These are phyloP conservation scores for Colletotrichum tabaci DNA, from an alignment of 2,329 filamentous ascomycete genomes.

Conservation along the genomic window DNA sequence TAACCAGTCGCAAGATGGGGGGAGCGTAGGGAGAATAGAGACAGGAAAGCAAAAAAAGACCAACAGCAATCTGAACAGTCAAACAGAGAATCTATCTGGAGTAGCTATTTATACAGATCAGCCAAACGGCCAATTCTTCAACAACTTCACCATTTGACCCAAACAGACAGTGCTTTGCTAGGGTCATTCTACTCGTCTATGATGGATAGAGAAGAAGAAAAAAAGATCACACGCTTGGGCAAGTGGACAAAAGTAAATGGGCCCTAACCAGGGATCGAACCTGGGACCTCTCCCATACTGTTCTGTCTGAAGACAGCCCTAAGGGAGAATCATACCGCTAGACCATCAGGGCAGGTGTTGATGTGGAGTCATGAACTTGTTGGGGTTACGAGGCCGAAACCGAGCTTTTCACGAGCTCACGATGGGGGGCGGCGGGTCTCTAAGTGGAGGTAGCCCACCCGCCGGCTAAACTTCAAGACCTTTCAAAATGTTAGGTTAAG, in stretches of 20 bases:
- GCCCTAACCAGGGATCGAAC: slow-evolving; percentile 39
- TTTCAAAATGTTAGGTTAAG: neutral
- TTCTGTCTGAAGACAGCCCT: slow-evolving; percentile 15
- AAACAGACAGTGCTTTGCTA: too few relatives aligned
- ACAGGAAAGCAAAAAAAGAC: too few relatives aligned
- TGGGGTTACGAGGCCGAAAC: neutral
- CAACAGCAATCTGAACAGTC: too few relatives aligned
- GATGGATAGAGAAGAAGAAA: neutral
- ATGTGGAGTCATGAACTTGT: neutral
- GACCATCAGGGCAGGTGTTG: slow-evolving; percentile 26
- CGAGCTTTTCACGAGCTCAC: neutral
- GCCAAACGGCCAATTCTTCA: too few relatives aligned
- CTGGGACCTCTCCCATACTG: slow-evolving; percentile 35
- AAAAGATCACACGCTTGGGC: neutral
- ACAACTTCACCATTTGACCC: too few relatives aligned
- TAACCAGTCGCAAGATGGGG: too few relatives aligned
- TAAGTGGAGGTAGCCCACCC: neutral
- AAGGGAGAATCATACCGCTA: slow-evolving; percentile 36
- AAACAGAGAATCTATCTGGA: too few relatives aligned
- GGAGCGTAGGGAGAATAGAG: too few relatives aligned
- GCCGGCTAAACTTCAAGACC: neutral
- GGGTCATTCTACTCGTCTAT: too few relatives aligned
- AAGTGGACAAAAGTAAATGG: neutral
- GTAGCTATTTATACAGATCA: too few relatives aligned
- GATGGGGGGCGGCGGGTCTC: neutral